Conservation (phyloP, 2,329 filamentous ascomycete species). For the Bipolaris oryzae region DNA sequence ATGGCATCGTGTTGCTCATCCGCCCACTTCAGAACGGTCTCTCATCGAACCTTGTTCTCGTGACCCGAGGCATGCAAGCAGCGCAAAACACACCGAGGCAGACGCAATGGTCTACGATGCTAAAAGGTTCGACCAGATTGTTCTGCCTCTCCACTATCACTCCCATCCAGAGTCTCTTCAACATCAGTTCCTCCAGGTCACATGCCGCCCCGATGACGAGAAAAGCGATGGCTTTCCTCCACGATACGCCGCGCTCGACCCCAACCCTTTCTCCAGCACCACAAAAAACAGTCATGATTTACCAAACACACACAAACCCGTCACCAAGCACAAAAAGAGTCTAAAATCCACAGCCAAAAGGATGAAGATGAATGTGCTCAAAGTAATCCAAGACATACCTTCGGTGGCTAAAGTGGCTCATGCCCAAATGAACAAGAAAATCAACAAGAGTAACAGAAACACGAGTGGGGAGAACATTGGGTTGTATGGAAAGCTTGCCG, state of each 20-base stretch:
- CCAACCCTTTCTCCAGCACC: constrained; percentile 2
- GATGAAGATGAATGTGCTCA: constrained; percentile 3
- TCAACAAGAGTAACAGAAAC: constrained; percentile 2
- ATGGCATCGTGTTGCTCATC: background rate
- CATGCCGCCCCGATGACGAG: background rate
- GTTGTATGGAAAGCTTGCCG: background rate
- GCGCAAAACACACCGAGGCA: background rate
- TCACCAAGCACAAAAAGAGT: background rate
- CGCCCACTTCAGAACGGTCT: background rate
- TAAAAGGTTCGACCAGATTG: background rate
- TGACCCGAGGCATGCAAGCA: background rate
- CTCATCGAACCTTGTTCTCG: background rate
- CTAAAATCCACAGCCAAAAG: constrained; percentile 3
- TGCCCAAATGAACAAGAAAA: background rate
- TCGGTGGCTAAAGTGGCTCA: background rate
- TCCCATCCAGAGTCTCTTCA: background rate
- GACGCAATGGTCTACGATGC: background rate
- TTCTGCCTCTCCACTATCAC: background rate
- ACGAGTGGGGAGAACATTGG: constrained; percentile 1
- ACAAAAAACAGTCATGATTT: background rate
- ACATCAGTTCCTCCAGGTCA: background rate
- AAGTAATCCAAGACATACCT: constrained; percentile 6
- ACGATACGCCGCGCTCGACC: constrained; percentile 5
- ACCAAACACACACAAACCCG: background rate
- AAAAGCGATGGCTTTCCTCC: constrained; percentile 5